Evolutionary conservation across 768 basidiomycete genomes (phyloP).

Genomic region (Lepiota venenata): DNA sequence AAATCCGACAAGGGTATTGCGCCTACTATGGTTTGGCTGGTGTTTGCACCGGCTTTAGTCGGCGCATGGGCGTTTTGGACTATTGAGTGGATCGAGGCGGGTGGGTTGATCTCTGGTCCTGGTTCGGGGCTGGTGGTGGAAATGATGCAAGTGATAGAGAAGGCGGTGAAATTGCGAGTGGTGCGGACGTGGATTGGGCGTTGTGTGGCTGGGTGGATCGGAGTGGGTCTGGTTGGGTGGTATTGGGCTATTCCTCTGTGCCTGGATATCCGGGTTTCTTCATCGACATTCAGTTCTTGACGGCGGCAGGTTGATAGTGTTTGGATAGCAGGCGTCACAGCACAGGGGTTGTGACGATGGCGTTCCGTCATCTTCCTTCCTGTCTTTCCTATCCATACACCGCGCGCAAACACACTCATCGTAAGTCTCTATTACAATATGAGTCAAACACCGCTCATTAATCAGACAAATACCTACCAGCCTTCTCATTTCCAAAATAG

Average conservation of each 20-base stretch:
- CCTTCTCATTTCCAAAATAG: too few species aligned
- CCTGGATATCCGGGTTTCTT: slow-evolving; percentile 49
- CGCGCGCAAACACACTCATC: too few species aligned
- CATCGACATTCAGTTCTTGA: background rate
- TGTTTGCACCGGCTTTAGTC: slow-evolving; percentile 56
- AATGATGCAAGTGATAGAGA: background rate
- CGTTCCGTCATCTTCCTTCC: too few species aligned
- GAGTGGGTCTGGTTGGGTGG: slow-evolving; percentile 64
- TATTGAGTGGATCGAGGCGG: slow-evolving; percentile 67
- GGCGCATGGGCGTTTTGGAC: slow-evolving; percentile 71
- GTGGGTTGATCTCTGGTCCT: background rate
- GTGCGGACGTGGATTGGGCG: slow-evolving; percentile 63
- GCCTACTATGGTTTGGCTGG: slow-evolving; percentile 54
- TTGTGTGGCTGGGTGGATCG: slow-evolving; percentile 44
- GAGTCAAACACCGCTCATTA: too few species aligned
- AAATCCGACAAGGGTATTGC: slow-evolving; percentile 76
- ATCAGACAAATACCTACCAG: too few species aligned
- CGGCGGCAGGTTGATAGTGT: too few species aligned
- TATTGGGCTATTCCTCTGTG: slow-evolving; percentile 70
- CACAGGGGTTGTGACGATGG: too few species aligned
- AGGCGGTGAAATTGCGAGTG: slow-evolving; percentile 33
- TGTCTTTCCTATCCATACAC: too few species aligned
- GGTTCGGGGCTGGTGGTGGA: background rate
- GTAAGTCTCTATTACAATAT: too few species aligned
- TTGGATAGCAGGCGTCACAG: too few species aligned